Base-by-base conservation (phyloP, 2,329 filamentous ascomycete species). In the Phoma sp. region DNA sequence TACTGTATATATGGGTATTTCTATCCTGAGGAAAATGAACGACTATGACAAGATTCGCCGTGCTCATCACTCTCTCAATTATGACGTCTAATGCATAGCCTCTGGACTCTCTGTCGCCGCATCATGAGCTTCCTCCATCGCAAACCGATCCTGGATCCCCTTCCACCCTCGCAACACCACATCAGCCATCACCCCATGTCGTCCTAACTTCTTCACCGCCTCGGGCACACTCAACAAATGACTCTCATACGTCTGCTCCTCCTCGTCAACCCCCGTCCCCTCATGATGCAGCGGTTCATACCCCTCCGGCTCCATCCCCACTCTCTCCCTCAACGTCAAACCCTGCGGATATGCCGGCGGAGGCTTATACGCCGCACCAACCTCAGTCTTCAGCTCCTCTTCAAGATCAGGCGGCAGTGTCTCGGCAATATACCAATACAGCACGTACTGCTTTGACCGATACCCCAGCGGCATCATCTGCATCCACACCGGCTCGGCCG, bases 401-500 rank as follows among this genome's bases (percentile, higher is more conserved):
- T 76, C 74, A 4, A 75, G 47, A 7, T 62, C 60, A 2, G 76
- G 76, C 1, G 78, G 76, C 4, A 81, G 62, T 0, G 78, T 80
- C 57, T 81, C 79, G 2, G 77, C 76, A 28, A 78, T 71, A 57
- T 80, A 80, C 79, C 78, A 81, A 57, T 76, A 79, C 4, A 80
- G 64, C 9, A 80, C 58, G 50, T 81, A 81, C 60, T 81, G 79
- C 17, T 57, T 65, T 2, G 60, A 47, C 2, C 40, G 30, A 20
- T 64, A 48, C 1, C 54, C 63, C 37, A 78, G 45, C 1, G 78
- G 78, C 47, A 78, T 54, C 30, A 82, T 45, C 56, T 81, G 75
- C 53, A 76, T 77, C 74, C 77, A 81, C 2, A 82, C 60, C 0
- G 80, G 74, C 51, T 82, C 80, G 0, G 72, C 76, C 2, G 65